Conservation (phyloP, 352 stramenopile species). For the Globisporangium paddicum region DNA sequence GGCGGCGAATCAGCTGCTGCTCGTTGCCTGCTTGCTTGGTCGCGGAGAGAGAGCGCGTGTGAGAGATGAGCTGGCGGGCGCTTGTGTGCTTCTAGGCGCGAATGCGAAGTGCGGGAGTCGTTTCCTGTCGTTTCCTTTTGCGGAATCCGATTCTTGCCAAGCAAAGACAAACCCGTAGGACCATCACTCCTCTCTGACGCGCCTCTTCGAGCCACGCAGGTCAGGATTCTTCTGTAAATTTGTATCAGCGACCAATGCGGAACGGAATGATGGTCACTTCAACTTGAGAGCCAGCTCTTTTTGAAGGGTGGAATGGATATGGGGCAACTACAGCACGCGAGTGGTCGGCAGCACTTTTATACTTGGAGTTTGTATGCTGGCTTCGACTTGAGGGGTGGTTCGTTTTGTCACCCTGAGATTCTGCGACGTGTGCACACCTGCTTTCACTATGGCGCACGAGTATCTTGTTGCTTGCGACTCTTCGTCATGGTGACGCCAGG, state of each 20-base stretch:
- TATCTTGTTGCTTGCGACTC: neutral
- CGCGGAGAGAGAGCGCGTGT: neutral
- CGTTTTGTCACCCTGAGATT: neutral
- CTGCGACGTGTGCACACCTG: slow-evolving; percentile 7
- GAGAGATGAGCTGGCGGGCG: too few relatives aligned
- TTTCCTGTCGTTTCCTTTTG: slow-evolving; percentile 6
- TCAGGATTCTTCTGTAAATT: neutral
- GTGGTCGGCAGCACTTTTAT: neutral
- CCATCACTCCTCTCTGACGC: neutral
- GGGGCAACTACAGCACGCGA: neutral
- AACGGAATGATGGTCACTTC: slow-evolving; percentile 5
- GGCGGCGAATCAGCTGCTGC: neutral
- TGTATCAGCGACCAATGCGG: neutral
- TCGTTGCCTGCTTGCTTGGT: neutral
- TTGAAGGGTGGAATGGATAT: neutral
- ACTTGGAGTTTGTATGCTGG: neutral
- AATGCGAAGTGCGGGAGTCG: slow-evolving; percentile 2
- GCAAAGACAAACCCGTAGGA: neutral
- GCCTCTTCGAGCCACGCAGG: too few relatives aligned
- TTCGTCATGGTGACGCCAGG: slow-evolving; percentile 1
- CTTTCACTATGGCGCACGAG: neutral
- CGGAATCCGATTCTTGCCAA: neutral
- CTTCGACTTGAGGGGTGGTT: too few relatives aligned
- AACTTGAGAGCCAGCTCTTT: neutral
- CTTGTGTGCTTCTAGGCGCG: neutral